Conservation (phyloP, 73 alveolate species). For the Paramecium bursaria region DNA sequence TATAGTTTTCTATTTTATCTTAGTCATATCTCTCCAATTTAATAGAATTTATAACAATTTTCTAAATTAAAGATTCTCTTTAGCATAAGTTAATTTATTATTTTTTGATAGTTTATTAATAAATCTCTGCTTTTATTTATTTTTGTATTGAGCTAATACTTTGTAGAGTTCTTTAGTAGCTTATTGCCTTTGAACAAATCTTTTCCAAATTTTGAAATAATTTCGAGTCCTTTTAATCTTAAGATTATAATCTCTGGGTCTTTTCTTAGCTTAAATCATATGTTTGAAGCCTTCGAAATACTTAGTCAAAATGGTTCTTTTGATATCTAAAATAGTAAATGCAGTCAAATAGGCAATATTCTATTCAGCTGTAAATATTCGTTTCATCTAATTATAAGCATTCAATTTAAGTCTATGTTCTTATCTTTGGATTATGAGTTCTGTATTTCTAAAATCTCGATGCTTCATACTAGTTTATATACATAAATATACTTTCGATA, state of each 20-base stretch:
- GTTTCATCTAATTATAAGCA: constrained; percentile 15
- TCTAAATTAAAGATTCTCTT: too few species aligned
- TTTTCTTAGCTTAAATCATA: neutral
- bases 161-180: neutral
- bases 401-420: neutral
- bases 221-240: constrained; percentile 18
- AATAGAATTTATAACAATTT: too few species aligned
- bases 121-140: neutral
- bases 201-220: constrained; percentile 13
- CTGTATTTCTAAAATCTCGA: neutral
- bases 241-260: constrained; percentile 47
- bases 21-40: too few species aligned
- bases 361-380: constrained; percentile 18
- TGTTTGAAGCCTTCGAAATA: constrained; percentile 46
- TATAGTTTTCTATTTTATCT: too few species aligned
- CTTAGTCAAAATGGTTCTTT: neutral
- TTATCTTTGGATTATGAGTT: constrained; percentile 3
- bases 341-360: constrained; percentile 44
- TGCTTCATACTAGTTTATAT: neutral
- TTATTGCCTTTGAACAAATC: neutral
- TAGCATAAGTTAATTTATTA: neutral
- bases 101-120: neutral
- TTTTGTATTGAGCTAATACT: neutral
- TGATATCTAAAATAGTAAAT: constrained; percentile 19
- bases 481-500: constrained; percentile 19